Evolutionary conservation across 306 rosid species (phyloP).

Genomic region (Cucumis melo): DNA sequence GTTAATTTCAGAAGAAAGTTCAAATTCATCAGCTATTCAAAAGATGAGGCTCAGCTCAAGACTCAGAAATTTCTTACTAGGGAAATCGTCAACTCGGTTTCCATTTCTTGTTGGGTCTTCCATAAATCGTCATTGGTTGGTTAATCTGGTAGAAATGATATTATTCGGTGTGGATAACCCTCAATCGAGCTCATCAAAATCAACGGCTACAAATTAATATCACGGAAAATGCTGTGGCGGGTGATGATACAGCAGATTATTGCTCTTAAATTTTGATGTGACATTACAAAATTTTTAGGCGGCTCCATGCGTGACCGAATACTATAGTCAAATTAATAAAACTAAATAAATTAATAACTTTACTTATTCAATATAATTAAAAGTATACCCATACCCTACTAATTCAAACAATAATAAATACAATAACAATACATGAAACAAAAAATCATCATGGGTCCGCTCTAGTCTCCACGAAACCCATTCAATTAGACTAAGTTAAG

Average conservation of each 20-base stretch:
- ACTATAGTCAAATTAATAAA: background rate
- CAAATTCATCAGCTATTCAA: background rate
- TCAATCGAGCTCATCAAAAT: background rate
- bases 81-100: background rate
- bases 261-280: background rate
- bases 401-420: background rate
- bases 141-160: background rate
- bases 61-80: background rate
- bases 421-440: background rate
- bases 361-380: background rate
- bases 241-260: background rate
- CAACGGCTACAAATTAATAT: background rate
- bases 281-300: background rate
- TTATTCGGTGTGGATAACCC: background rate
- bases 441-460: background rate
- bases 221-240: too few relatives aligned
- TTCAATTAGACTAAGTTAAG: background rate
- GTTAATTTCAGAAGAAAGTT: background rate
- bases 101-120: background rate
- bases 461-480: background rate
- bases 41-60: background rate
- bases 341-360: background rate
- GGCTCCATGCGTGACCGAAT: background rate
- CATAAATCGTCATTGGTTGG: background rate
- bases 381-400: background rate